Evolutionary conservation across 1,139 yeast species (phyloP), one percentile per base, ranked within the genome.

Genomic region (Arxiozyma heterogenica): DNA sequence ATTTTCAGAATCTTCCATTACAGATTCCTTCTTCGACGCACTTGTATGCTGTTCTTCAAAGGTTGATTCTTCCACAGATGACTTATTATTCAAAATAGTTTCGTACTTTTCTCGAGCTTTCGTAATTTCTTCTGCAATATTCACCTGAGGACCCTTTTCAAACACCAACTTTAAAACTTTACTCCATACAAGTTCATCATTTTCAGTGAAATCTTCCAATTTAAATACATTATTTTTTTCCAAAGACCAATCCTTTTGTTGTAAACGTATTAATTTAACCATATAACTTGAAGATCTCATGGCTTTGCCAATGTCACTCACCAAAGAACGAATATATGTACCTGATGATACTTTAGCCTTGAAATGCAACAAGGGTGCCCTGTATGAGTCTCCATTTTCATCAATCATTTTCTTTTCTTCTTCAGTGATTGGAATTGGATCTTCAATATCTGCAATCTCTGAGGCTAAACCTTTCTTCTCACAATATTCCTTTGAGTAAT

Each of bases 331-430:
- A 51, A 94, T 91, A 64, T 94, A 94, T 0, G 98, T 93, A 1
- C 99, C 99, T 0, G 98, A 89, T 0, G 96, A 86, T 0, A 93
- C 98, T 49, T 81, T 80, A 15, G 95, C 81, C 15, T 78, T 78
- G 60, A 93, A 79, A 62, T 86, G 93, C 43, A 90, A 63, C 54
- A 85, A 61, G 1, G 96, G 96, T 2, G 81, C 80, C 54, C 73
- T 70, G 56, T 73, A 74, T 18, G 61, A 65, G 34, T 66, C 65
- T 21, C 69, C 69, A 49, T 57, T 57, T 44, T 60, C 54, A 8
- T 59, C 56, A n/a, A 67, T 60, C 23, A 69, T 68, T 7, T 63
- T 51, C 4, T 58, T 62, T 23, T 68, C 70, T 12, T 64, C 66
- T n/a, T 61, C 64, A 17, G 60, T 53, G 25, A 71, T 55, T 2